Evolutionary conservation across 306 rosid species (phyloP), one percentile per base, ranked within the genome.

Genomic region (Hippophae tibetana): DNA sequence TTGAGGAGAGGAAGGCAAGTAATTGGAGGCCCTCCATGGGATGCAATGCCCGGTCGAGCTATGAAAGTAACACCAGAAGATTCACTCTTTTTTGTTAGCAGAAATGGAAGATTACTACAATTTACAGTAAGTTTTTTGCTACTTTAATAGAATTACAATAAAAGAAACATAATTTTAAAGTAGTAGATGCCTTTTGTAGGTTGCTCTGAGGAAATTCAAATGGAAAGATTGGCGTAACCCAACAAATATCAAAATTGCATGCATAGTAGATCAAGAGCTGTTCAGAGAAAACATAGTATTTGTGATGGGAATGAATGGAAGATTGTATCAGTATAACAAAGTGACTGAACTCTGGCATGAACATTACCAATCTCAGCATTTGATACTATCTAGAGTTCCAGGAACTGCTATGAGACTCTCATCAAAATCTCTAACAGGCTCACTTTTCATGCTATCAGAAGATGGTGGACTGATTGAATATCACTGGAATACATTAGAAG

Each of bases 181-280:
- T 31, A 31, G 38, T 52, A 44, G 58, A 60, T 55, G 70, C 46
- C 31, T 67, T 74, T 57, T 67, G 7, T 78, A 90, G 97, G 97
- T 90, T 66, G 82, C 79, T 42, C 64, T 72, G 87, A 83, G 94
- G 82, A 90, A 85, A 62, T 82, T 84, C 61, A 79, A 79, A 77
- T 90, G 97, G 97, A 87, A 87, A 74, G 94, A 87, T 52, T 90
- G 97, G 74, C 66, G 47, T 72, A 79, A 69, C 63, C 97, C 97
- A 65, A 76, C 75, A 46, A 70, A 79, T 59, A 76, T 83, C 12
- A 79, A 76, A 67, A 67, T 87, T 60, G 96, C 89, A 9, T 60
- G 77, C 54, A 78, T 87, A 60, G 66, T 90, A 52, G 97, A 90
- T 62, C 89, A 90, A 27, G 97, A 80, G 69, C 62, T 83, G 46